Conservation (phyloP, 208 protist species). For the Borovskyia barvae region DNA sequence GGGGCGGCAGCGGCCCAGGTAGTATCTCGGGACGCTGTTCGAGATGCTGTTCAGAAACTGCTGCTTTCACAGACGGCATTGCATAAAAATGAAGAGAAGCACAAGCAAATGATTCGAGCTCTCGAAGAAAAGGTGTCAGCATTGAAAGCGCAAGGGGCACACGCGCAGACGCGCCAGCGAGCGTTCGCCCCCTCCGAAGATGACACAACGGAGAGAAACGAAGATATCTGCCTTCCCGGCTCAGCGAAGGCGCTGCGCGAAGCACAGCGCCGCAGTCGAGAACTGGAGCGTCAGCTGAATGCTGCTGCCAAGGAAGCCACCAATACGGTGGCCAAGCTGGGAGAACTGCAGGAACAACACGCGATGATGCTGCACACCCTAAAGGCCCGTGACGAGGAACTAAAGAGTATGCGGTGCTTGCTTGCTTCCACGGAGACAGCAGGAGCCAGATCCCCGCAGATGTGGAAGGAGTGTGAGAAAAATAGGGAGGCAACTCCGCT, state of each 20-base stretch:
- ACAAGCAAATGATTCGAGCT: slow-evolving; percentile 17
- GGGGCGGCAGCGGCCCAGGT: background rate
- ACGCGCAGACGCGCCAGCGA: slow-evolving; percentile 12
- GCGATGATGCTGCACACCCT: slow-evolving; percentile 1
- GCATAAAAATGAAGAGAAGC: slow-evolving; percentile 10
- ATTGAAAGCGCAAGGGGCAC: slow-evolving; percentile 13
- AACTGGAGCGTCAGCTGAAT: slow-evolving; percentile 19
- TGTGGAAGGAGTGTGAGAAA: too few species aligned
- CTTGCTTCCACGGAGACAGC: slow-evolving; percentile 24
- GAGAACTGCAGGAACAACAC: slow-evolving; percentile 16
- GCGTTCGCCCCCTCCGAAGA: background rate
- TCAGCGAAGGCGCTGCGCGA: slow-evolving; percentile 31
- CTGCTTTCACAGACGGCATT: slow-evolving; percentile 17
- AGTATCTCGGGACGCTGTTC: slow-evolving; percentile 33
- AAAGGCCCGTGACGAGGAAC: slow-evolving; percentile 16
- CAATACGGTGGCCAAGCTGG: slow-evolving; percentile 17
- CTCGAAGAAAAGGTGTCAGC: slow-evolving; percentile 29
- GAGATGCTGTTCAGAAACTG: slow-evolving; percentile 36
- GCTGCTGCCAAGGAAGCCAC: slow-evolving; percentile 7
- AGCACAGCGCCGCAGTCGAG: slow-evolving; percentile 21
- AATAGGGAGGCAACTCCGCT: too few species aligned
- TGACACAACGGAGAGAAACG: background rate
- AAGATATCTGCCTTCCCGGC: slow-evolving; percentile 27
- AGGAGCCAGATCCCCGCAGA: background rate
- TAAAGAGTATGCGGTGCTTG: slow-evolving; percentile 20